Base-by-base conservation (phyloP, 192 early-diverging fungal species). In the Coemansia umbellata region DNA sequence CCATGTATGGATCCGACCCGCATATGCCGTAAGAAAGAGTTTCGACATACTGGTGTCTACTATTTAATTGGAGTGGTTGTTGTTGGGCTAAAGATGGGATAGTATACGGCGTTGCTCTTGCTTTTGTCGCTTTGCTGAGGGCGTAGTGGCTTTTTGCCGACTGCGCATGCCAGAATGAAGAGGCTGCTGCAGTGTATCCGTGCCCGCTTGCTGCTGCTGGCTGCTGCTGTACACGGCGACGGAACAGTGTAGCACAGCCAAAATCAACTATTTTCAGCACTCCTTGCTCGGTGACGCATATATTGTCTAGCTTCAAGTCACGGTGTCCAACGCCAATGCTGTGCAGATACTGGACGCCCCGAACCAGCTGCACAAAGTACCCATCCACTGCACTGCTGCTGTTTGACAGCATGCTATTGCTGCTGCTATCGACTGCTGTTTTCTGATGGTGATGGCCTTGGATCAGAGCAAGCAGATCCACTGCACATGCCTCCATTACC, bases 1-100 rank as follows among this genome's bases (percentile, higher is more conserved):
- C 92, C 78, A 97, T 97, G 70, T 97, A 97, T 8, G 94, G 93
- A 44, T 92, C 94, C 11, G 86, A 89, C 1, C 94, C 94, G 63
- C 82, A 90, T 19, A 89, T 69, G 1, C 95, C 94, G 66, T 47
- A 47, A 8, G 66, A 68, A 39, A 69, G 36, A 8, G 60, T 69
- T 41, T 66, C 66, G 9, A 66, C 53, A 32, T 76, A 69, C 27
- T 51, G 52, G 18, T 26, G 42, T 22, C 13, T 45, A n/a, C 43
- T 26, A n/a, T 18, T 15, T 14, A 5, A 6, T 26, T 6, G 14
- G 23, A n/a, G 11, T 30, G 18, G 8, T 24, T 39, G 51, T 27
- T 13, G 35, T 9, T 22, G 49, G 17, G n/a, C 14, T 11, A 35
- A 31, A 37, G 31, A 28, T 3, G 48, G 55, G 26, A 59, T 36